These are phyloP conservation scores for Pythium phragmitis DNA, from an alignment of 352 stramenopile genomes.

Conservation along the genomic window DNA sequence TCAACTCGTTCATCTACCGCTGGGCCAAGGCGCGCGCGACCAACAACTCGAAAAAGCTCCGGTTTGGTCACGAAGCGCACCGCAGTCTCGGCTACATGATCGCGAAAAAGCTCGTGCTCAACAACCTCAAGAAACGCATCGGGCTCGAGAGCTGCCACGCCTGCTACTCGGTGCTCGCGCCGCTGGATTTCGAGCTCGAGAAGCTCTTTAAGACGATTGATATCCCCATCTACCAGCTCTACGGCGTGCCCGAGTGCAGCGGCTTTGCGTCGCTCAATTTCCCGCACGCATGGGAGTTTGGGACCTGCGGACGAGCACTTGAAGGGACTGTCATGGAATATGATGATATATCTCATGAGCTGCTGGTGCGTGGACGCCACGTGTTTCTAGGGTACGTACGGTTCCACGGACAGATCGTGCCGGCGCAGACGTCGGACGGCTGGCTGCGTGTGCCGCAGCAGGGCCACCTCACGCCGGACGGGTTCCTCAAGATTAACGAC, in stretches of 20 bases:
- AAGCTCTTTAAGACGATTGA: conserved; percentile 84
- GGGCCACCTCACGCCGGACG: conserved; percentile 63
- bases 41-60: conserved; percentile 78
- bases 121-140: conserved; percentile 78
- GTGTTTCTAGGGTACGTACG: conserved; percentile 71
- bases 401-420: conserved; percentile 26
- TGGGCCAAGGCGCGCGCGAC: conserved; percentile 81
- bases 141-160: conserved; percentile 69
- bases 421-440: conserved; percentile 32
- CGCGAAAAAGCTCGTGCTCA: conserved; percentile 75
- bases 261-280: conserved; percentile 76
- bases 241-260: conserved; percentile 60
- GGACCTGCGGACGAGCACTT: conserved; percentile 60
- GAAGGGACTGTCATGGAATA: conserved; percentile 56
- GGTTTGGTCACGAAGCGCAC: conserved; percentile 47
- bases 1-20: conserved; percentile 64
- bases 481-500: conserved; percentile 74
- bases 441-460: conserved; percentile 60
- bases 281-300: conserved; percentile 72
- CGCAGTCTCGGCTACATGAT: conserved; percentile 77
- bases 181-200: conserved; percentile 78
- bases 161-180: conserved; percentile 76
- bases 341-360: conserved; percentile 62
- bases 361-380: conserved; percentile 64
- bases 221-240: conserved; percentile 79